Percentiles rank a stretch among this genome's conserved stretches.
These are phyloP conservation scores for Potentilla sterilis DNA, from an alignment of 306 rosid genomes.

Conservation along the genomic window DNA sequence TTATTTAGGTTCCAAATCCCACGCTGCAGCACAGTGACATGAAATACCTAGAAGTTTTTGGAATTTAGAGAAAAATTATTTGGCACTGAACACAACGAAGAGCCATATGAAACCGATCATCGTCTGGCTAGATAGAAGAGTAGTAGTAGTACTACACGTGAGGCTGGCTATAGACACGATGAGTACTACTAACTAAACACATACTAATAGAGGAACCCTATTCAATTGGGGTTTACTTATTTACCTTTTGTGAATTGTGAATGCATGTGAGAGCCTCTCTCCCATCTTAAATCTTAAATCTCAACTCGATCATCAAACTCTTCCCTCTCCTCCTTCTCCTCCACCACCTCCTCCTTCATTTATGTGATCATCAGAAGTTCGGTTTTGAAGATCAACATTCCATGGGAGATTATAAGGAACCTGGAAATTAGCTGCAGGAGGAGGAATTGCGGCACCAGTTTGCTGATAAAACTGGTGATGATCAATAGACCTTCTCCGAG, in stretches of 20 bases:
- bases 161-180: neutral
- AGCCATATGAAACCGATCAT: neutral
- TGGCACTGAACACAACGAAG: neutral
- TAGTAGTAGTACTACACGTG: neutral
- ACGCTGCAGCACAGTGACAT: neutral
- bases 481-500: constrained; percentile 35
- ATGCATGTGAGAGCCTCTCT: constrained; percentile 5
- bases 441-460: neutral
- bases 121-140: neutral
- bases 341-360: constrained; percentile 49
- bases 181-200: neutral
- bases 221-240: constrained; percentile 11
- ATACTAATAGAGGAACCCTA: constrained; percentile 15
- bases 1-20: constrained; percentile 11
- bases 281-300: neutral
- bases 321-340: constrained; percentile 22
- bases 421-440: constrained; percentile 33
- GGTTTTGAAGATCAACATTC: constrained; percentile 36
- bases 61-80: neutral
- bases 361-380: constrained; percentile 3
- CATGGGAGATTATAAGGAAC: constrained; percentile 65
- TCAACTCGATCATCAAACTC: neutral
- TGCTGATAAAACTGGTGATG: constrained; percentile 47
- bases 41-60: neutral
- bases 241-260: constrained; percentile 16